Conservation (phyloP, 2,329 filamentous ascomycete species). For the Cladorrhinum sp. region DNA sequence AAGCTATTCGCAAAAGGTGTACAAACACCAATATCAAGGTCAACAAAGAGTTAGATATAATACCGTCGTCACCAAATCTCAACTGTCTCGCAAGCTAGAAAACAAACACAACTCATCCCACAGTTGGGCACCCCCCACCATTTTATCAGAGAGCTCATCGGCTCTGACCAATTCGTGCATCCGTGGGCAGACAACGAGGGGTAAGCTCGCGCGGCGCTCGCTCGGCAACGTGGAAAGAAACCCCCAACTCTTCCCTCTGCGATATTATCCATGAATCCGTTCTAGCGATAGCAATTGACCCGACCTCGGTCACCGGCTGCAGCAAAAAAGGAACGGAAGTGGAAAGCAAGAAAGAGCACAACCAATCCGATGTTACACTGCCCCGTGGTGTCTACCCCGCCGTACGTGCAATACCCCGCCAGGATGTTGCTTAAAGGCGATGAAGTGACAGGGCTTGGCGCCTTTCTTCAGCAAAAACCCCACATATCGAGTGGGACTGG, state of each 20-base stretch:
- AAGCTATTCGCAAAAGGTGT: background rate
- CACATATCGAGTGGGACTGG: background rate
- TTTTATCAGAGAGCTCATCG: background rate
- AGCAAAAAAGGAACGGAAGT: background rate
- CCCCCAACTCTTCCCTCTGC: background rate
- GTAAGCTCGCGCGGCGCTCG: background rate
- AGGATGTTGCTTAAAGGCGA: constrained; percentile 3
- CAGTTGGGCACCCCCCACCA: background rate
- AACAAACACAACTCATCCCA: background rate
- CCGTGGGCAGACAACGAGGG: background rate
- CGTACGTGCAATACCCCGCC: constrained; percentile 22
- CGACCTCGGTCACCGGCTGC: background rate
- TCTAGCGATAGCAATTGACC: constrained; percentile 9
- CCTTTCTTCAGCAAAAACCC: constrained; percentile 12
- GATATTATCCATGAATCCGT: constrained; percentile 20
- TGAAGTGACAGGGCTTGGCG: constrained; percentile 14
- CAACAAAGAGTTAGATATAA: background rate
- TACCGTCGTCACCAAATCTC: background rate
- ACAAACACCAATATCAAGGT: background rate
- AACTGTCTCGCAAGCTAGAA: background rate
- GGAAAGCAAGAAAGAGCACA: background rate
- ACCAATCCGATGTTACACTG: constrained; percentile 12
- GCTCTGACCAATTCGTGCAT: background rate
- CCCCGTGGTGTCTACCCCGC: constrained; percentile 14
- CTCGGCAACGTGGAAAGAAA: background rate